phyloP scores from a whole-genome alignment of 352 stramenopile genomes.

The Pythium coloratum region DNA sequence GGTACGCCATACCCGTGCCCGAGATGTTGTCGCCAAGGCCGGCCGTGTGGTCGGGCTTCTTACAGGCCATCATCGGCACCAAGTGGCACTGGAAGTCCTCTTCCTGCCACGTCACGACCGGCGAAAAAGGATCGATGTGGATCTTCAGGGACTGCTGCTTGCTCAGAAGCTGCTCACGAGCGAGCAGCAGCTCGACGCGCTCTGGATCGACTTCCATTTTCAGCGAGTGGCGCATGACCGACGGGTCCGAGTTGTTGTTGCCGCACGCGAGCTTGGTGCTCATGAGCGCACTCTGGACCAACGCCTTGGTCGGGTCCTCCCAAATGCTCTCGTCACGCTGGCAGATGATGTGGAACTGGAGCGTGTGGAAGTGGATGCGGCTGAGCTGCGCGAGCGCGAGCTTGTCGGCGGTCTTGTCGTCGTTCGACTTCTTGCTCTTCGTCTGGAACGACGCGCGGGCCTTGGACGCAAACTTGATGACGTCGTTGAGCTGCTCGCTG shows the following conservation, averaged over 20 bases:
- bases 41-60: conserved; percentile 78
- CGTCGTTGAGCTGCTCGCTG: conserved; percentile 65
- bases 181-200: conserved; percentile 68
- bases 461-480: conserved; percentile 59
- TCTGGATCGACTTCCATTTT: conserved; percentile 75
- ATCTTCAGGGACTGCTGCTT: conserved; percentile 53
- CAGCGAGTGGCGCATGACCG: conserved; percentile 50
- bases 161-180: conserved; percentile 55
- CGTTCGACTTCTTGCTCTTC: conserved; percentile 12
- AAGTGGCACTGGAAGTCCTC: conserved; percentile 75
- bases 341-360: conserved; percentile 88
- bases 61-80: conserved; percentile 81
- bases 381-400: conserved; percentile 63
- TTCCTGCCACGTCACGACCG: conserved; percentile 68
- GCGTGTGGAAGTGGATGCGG: conserved; percentile 85
- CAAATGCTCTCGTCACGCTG: conserved; percentile 62
- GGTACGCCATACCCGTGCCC: conserved; percentile 80
- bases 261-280: conserved; percentile 81
- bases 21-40: conserved; percentile 88
- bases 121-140: conserved; percentile 65
- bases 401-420: conserved; percentile 18
- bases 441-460: conserved; percentile 47
- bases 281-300: conserved; percentile 80
- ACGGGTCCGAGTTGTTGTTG: conserved; percentile 41
- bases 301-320: conserved; percentile 65